Percentiles rank a stretch among this genome's conserved stretches.
Evolutionary conservation across 768 basidiomycete genomes (phyloP).

Genomic region (Lepiota venenata): DNA sequence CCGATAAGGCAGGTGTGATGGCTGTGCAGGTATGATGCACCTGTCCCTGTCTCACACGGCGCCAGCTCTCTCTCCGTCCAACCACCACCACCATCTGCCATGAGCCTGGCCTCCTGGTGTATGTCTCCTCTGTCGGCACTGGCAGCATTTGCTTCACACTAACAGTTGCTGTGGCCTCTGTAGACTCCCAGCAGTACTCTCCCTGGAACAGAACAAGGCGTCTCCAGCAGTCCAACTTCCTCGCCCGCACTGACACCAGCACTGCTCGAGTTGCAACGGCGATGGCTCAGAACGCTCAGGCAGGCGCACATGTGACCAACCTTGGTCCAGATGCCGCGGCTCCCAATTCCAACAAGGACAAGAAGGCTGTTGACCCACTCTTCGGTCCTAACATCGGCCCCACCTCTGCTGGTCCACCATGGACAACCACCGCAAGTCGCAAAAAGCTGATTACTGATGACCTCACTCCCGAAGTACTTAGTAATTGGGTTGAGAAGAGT

Average conservation of each 20-base stretch:
- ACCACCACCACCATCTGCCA: conserved; percentile 13
- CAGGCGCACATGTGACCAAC: conserved; percentile 14
- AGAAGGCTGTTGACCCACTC: conserved; percentile 73
- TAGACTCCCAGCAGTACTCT: conserved; percentile 48
- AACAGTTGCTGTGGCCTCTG: background rate
- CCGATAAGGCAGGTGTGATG: conserved; percentile 6
- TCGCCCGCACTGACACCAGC: conserved; percentile 48
- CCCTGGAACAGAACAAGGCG: conserved; percentile 57
- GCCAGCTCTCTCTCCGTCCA: conserved; percentile 1
- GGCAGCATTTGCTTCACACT: background rate
- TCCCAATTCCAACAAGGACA: conserved; percentile 33
- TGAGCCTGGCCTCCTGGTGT: conserved; percentile 39
- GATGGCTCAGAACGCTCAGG: conserved; percentile 38
- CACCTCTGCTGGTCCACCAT: conserved; percentile 62
- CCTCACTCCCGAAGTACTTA: conserved; percentile 80
- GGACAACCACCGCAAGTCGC: conserved; percentile 46
- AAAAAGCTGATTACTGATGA: conserved; percentile 46
- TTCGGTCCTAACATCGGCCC: conserved; percentile 92
- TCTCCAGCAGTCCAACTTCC: conserved; percentile 46
- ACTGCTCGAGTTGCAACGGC: conserved; percentile 45
- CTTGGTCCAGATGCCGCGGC: background rate
- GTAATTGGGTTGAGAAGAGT: conserved; percentile 80
- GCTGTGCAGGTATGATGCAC: background rate
- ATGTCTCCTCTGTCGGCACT: conserved; percentile 14
- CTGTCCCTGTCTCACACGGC: conserved; percentile 14